phyloP scores from a whole-genome alignment of 164 flowering plant species.

The Vitis vinifera region ASM3070453v1 NC_081817.1:7385501-7386000 shows the following conservation, averaged over 20 bases:
- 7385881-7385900: slow-evolving; percentile 14
- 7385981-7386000: slow-evolving; percentile 12
- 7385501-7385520: slow-evolving; percentile 10
- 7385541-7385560: slow-evolving; percentile 30
- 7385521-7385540: slow-evolving; percentile 7
- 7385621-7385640: slow-evolving; percentile 16
- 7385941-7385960: slow-evolving; percentile 26
- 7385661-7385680: slow-evolving; percentile 20
- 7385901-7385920: slow-evolving; percentile 29
- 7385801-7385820: slow-evolving; percentile 44
- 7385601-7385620: slow-evolving; percentile 14
- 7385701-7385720: slow-evolving; percentile 30
- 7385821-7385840: slow-evolving; percentile 33
- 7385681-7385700: slow-evolving; percentile 18
- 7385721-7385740: slow-evolving; percentile 23
- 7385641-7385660: slow-evolving; percentile 2
- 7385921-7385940: slow-evolving; percentile 23
- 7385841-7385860: slow-evolving; percentile 14
- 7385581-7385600: slow-evolving; percentile 20
- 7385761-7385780: slow-evolving; percentile 39
- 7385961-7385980: background rate
- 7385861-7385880: slow-evolving; percentile 13
- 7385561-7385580: slow-evolving; percentile 36
- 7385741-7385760: slow-evolving; percentile 19
- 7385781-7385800: slow-evolving; percentile 34